Percentiles rank a stretch among this genome's conserved stretches.
phyloP scores from a whole-genome alignment of 208 protist genomes.

The Crithidia thermophila region DNA sequence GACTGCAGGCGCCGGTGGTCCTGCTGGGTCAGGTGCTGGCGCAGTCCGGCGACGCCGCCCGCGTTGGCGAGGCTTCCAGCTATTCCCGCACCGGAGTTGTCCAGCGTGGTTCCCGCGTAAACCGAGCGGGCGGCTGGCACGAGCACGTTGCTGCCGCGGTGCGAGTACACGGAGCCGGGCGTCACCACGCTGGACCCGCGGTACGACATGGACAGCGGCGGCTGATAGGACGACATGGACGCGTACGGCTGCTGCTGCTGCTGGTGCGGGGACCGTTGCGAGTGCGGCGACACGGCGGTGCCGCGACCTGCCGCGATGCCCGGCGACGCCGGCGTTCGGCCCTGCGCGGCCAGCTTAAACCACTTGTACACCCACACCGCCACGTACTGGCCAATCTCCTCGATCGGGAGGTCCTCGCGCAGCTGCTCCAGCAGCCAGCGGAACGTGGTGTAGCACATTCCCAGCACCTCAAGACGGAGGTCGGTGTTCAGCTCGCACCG shows the following conservation, averaged over 20 bases:
- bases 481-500: slow-evolving; percentile 60
- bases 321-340: slow-evolving; percentile 14
- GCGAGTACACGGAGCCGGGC: slow-evolving; percentile 28
- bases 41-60: slow-evolving; percentile 13
- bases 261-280: not conserved
- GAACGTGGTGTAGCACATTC: slow-evolving; percentile 45
- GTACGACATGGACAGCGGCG: slow-evolving; percentile 22
- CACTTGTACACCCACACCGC: slow-evolving; percentile 50
- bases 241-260: slow-evolving; percentile 5
- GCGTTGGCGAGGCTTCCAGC: not conserved
- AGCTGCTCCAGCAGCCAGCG: slow-evolving; percentile 65
- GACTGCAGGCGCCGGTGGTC: slow-evolving; percentile 29
- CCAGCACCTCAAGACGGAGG: slow-evolving; percentile 62
- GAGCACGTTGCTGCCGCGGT: slow-evolving; percentile 25
- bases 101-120: slow-evolving; percentile 4
- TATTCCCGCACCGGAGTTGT: slow-evolving; percentile 1
- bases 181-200: slow-evolving; percentile 15
- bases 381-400: slow-evolving; percentile 65
- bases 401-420: slow-evolving; percentile 43
- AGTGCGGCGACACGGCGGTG: too few relatives aligned
- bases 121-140: slow-evolving; percentile 23
- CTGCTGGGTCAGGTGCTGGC: slow-evolving; percentile 26
- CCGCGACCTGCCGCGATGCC: not conserved
- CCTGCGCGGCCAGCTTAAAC: slow-evolving; percentile 33
- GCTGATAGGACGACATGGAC: not conserved